Base-by-base conservation (phyloP, 2,329 filamentous ascomycete genomes). In the Boeremia lycopersici region DNA sequence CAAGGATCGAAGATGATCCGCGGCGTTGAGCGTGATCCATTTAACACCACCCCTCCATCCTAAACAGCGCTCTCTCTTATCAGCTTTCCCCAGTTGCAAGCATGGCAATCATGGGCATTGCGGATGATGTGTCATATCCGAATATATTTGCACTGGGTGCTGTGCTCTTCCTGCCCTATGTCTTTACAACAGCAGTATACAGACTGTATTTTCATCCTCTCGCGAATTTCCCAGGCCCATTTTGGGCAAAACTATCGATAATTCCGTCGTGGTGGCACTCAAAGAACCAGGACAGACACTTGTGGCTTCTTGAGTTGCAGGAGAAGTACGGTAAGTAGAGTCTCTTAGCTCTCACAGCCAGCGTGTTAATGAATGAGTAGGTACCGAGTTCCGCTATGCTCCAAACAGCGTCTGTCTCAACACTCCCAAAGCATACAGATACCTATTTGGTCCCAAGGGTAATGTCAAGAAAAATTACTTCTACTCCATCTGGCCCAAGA, bases 391-490 rank as follows among this genome's bases (percentile, higher is more conserved):
- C 67, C 31, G 90, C 26, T 89, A 87, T 63, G 87, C 87, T 0
- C 90, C 90, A 38, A 89, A 90, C 73, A 85, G 84, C 60, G 76
- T 95, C 34, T 89, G 87, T 0, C 84, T 93, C 76, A 91, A 93
- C 78, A 86, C 85, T 55, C 83, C 82, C 55, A 80, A 45, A 52
- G 73, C 74, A 1, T 63, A 77, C 28, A 71, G 73, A 41, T 72
- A 74, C 12, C 78, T 81, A 56, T 80, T 81, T 55, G 71, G 75
- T 25, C 69, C 71, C 57, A 71, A 71, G 35, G 70, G 74, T 26
- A 78, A 79, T 55, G 73, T 79, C 12, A 74, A 74, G 23, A 81
- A 80, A 52, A 71, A 73, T 10, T 63, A 73, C 23, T 78, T 75
- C 53, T 81, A 81, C 60, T 63, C 65, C 12, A 71, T 76, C 8